phyloP scores from a whole-genome alignment of 495 filamentous ascomycete species.

The Cercophora scortea region DNA sequence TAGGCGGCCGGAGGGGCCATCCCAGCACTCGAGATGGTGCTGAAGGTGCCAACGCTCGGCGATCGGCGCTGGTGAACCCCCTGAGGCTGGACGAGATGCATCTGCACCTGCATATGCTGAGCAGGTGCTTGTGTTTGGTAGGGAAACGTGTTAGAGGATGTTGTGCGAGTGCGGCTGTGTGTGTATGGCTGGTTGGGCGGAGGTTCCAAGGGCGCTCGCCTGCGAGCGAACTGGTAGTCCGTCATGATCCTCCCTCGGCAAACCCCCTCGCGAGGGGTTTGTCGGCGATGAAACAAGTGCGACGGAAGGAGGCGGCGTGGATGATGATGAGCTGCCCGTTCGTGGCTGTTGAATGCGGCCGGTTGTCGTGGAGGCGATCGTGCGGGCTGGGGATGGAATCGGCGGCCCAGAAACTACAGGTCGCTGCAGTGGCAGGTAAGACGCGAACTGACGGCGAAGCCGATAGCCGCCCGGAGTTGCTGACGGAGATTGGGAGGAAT shows the following conservation, averaged over 20 bases:
- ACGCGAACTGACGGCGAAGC: too few species aligned
- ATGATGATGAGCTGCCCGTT: too few species aligned
- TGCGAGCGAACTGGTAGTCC: constrained; percentile 19
- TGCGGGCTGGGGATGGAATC: too few species aligned
- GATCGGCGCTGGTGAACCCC: constrained; percentile 50
- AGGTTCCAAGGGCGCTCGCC: constrained; percentile 29
- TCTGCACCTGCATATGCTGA: constrained; percentile 19
- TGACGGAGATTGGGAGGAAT: too few species aligned
- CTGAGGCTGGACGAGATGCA: constrained; percentile 30
- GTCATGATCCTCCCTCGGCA: constrained; percentile 7
- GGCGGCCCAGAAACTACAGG: too few species aligned
- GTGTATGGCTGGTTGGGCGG: constrained; percentile 24
- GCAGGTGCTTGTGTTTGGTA: constrained; percentile 14
- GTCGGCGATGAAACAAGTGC: too few species aligned
- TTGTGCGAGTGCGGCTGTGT: constrained; percentile 50
- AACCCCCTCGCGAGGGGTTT: background rate
- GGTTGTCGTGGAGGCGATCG: too few species aligned
- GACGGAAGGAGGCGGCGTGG: too few species aligned
- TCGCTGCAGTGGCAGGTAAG: too few species aligned
- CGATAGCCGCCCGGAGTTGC: too few species aligned
- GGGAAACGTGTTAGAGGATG: constrained; percentile 53
- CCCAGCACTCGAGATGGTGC: constrained; percentile 51
- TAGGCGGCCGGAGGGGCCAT: constrained; percentile 36
- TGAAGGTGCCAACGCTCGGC: constrained; percentile 68
- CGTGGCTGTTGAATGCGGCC: too few species aligned